A percentile compares a stretch with the other conserved stretches of the same genome.
Evolutionary conservation across 2,329 filamentous ascomycete genomes (phyloP).

Genomic region (Arachnomyces sp.): DNA sequence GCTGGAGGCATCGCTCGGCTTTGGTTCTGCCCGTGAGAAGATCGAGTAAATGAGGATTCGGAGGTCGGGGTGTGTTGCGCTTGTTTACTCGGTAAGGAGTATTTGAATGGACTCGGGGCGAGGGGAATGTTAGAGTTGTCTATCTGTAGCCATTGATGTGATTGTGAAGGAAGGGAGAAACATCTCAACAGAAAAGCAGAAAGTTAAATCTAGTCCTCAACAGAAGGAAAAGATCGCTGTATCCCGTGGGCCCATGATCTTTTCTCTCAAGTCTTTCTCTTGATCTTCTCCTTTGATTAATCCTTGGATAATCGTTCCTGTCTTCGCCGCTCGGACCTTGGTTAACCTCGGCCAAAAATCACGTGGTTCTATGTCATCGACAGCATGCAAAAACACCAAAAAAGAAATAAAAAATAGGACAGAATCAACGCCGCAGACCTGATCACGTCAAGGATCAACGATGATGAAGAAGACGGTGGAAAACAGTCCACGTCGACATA

Average conservation of each 20-base stretch:
- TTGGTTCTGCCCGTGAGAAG: background rate
- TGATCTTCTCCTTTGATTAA: background rate
- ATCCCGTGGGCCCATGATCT: background rate
- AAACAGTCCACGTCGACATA: background rate
- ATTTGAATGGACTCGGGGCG: too few species aligned
- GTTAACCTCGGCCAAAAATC: background rate
- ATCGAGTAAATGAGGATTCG: background rate
- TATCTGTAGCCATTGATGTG: too few species aligned
- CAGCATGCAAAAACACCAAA: too few species aligned
- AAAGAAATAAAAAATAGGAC: conserved; percentile 7
- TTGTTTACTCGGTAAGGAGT: background rate
- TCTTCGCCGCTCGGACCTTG: background rate
- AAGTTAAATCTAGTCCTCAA: too few species aligned
- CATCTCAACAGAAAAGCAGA: too few species aligned
- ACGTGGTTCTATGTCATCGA: background rate
- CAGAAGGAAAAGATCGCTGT: too few species aligned
- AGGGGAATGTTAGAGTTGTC: too few species aligned
- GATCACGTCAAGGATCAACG: conserved; percentile 10
- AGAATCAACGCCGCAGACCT: conserved; percentile 18
- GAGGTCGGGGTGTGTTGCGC: background rate
- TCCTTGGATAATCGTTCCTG: background rate
- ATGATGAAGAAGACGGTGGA: too few species aligned
- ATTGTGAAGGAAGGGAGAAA: too few species aligned
- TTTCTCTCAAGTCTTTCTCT: background rate
- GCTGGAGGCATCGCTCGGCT: conserved; percentile 22